Base-by-base conservation (phyloP, 257 asterid species). In the Agastache rugosa region DNA sequence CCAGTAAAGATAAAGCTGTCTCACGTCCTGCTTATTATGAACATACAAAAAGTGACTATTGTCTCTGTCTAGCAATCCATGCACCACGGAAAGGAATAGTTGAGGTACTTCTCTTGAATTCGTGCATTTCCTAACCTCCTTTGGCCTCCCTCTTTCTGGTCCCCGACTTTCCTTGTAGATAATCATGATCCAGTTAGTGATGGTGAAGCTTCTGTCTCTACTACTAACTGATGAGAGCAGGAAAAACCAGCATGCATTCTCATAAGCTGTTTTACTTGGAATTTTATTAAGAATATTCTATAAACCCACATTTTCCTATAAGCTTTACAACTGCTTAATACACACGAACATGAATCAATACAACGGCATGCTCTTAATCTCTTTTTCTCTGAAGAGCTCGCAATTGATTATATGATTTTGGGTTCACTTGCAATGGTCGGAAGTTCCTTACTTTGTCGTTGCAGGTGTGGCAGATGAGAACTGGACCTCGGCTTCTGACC, bases 401-500 rank as follows among this genome's bases (percentile, higher is more conserved):
- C 20, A 73, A 17, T 7, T 45, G 12, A 39, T 73, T 19, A 39
- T 35, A 72, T 35, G 45, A 19, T 67, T 71, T 29, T 71, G 19
- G 58, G 0, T 67, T 45, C 51, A 50, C 45, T 51, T 35, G 42
- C 55, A 69, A 25, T 64, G 67, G 10, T 17, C 20, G 14, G 25
- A 54, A 53, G 31, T 42, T 31, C 39, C 70, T 60, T 61, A 77
- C 48, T 41, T 56, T 61, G 23, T 56, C 25, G 23, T 45, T 84
- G 67, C 88, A 95, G 98, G 87, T 92, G 69, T 92, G 98, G 98
- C 98, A 92, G 92, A 95, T 95, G 99, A 91, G 99, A 67, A 92
- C 97, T 1, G 99, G 98, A 25, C 96, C 89, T 72, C 90, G 96
- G 50, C 89, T 92, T 77, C 84, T 90, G 37, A 92, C 98, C 44